These are phyloP conservation scores for Fomitopsis serialis DNA, from an alignment of 768 basidiomycete species.

Conservation along the genomic window DNA sequence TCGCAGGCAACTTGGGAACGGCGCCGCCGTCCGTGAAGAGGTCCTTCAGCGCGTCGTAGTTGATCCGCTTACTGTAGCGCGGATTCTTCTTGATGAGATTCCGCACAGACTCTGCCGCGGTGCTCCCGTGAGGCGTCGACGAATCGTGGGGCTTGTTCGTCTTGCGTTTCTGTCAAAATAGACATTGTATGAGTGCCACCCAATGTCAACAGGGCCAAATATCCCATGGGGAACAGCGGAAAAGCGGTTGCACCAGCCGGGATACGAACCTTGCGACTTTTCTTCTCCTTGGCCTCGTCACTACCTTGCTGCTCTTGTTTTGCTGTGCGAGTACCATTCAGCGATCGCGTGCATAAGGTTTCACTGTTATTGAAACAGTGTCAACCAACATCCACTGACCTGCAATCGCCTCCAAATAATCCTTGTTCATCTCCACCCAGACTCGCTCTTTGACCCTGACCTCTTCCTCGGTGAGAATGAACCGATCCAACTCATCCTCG, in stretches of 20 bases:
- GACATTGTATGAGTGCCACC: constrained; percentile 1
- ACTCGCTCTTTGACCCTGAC: constrained; percentile 83
- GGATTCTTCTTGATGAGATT: constrained; percentile 80
- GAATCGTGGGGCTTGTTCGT: constrained; percentile 66
- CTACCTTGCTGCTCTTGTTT: constrained; percentile 52
- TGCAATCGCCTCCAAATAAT: constrained; percentile 85
- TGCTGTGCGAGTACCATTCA: constrained; percentile 47
- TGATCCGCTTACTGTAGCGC: constrained; percentile 89
- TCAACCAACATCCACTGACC: constrained; percentile 41
- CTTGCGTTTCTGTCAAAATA: constrained; percentile 58
- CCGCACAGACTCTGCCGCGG: constrained; percentile 72
- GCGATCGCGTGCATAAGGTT: constrained; percentile 26
- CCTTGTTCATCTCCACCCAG: constrained; percentile 91
- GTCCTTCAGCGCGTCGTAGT: constrained; percentile 83
- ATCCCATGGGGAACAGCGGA: constrained; percentile 11
- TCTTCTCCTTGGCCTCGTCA: constrained; percentile 33
- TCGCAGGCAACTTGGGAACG: constrained; percentile 9
- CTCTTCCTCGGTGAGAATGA: constrained; percentile 75
- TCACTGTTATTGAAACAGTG: background rate
- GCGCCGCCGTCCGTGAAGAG: constrained; percentile 44
- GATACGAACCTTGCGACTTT: constrained; percentile 78
- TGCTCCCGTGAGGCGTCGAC: constrained; percentile 60
- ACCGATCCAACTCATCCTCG: constrained; percentile 83
- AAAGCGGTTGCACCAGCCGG: constrained; percentile 28
- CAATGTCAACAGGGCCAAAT: constrained; percentile 7